Evolutionary conservation across 1,139 yeast species (phyloP), one percentile per base, ranked within the genome.

Genomic region (Yamadazyma sp.): DNA sequence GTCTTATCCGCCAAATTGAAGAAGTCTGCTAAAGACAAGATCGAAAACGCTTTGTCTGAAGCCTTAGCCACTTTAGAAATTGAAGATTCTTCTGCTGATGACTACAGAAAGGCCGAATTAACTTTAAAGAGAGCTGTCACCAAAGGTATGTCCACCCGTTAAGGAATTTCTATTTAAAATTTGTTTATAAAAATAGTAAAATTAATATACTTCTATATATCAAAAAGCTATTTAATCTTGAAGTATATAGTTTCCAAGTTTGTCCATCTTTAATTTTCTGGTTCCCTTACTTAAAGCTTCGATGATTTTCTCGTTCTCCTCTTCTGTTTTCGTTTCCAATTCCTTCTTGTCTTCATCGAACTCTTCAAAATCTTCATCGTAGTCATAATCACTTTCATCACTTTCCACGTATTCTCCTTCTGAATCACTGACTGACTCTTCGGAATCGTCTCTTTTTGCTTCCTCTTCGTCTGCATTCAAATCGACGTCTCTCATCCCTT

Each of bases 61-160:
- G 98, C 98, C 71, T 77, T 92, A 78, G 92, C 95, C 66, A 90
- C 97, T 69, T 86, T 92, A 70, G 97, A 90, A 79, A 78, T 92
- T 57, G 96, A 90, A 80, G 98, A 92, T 58, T 81, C 96, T 51
- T 64, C 94, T 62, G 92, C 97, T 69, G 98, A 92, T 65, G 97
- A 89, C 74, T 83, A 78, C 80, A 87, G 97, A 86, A 92, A 88
- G 85, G 98, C 98, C 67, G 98, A 92, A 82, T 88, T 94, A 70
- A 84, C 90, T 73, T 87, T 92, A 73, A 92, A 92, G 89, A 86
- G 98, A 78, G 96, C 94, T 69, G 97, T 89, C 71, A 90, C 97
- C 80, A 92, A 89, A 82, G 97, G 97, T 73, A 87, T 89, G 89
- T 86, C 96, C 62, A 82, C 97, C 73, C 97, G 97, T 83, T 89